phyloP scores from a whole-genome alignment of 192 early-diverging fungal species.

The Entomortierella chlamydospora region DNA sequence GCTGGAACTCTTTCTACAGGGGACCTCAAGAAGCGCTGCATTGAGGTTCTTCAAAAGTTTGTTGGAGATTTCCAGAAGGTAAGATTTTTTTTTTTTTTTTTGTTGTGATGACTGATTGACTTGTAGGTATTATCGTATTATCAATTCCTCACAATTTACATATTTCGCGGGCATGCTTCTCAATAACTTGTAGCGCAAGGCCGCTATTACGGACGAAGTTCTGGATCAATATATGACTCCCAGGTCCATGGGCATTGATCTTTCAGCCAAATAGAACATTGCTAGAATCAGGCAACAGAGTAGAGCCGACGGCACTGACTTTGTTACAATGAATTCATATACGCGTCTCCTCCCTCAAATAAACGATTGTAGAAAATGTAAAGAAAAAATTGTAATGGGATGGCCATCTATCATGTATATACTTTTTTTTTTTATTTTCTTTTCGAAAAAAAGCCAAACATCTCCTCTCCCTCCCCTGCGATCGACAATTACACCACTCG shows the following conservation, averaged over 20 bases:
- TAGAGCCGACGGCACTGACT: too few species aligned
- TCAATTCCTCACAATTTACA: too few species aligned
- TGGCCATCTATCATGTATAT: neutral
- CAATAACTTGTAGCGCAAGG: conserved; percentile 61
- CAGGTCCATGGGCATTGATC: conserved; percentile 27
- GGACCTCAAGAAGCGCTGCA: conserved; percentile 92
- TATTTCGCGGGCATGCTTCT: too few species aligned
- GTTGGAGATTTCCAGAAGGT: conserved; percentile 83
- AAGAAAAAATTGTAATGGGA: too few species aligned
- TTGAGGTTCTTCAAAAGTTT: conserved; percentile 82
- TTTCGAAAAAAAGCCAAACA: neutral
- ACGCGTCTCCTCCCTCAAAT: too few species aligned
- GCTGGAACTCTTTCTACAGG: conserved; percentile 88
- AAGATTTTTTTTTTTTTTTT: conserved; percentile 1
- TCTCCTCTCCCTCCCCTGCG: too few species aligned
- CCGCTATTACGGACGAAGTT: conserved; percentile 70
- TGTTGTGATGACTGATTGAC: neutral
- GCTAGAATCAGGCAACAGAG: neutral
- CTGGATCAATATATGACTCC: conserved; percentile 75
- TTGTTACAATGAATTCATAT: too few species aligned
- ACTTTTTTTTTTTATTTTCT: neutral
- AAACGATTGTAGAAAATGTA: too few species aligned
- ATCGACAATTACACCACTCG: too few species aligned
- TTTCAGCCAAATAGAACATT: conserved; percentile 35
- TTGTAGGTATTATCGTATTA: too few species aligned